A percentile compares a stretch with the other conserved stretches of the same genome.
Conservation (phyloP, 2,329 filamentous ascomycete genomes). For the Stagonosporopsis cucurbitacearum region DNA sequence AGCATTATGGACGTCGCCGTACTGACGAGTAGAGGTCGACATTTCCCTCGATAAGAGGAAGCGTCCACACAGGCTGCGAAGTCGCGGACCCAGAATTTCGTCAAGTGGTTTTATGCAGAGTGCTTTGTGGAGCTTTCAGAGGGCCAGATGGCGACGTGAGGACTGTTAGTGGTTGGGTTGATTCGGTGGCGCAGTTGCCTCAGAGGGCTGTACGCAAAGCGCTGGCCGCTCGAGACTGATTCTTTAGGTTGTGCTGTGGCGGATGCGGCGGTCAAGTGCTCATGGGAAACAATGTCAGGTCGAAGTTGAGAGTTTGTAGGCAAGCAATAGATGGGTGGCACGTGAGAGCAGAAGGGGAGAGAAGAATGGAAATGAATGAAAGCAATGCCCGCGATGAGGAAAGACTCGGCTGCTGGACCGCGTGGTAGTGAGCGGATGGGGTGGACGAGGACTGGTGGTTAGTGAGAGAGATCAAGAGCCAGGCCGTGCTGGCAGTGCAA, state of each 20-base stretch:
- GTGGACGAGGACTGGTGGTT: slow-evolving; percentile 29
- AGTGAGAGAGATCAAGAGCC: slow-evolving; percentile 26
- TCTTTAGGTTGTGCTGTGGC: background rate
- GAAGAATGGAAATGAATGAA: slow-evolving; percentile 36
- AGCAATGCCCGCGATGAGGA: slow-evolving; percentile 19
- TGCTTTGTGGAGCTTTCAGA: background rate
- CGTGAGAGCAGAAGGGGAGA: background rate
- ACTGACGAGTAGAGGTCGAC: slow-evolving; percentile 29
- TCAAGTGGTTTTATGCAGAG: background rate
- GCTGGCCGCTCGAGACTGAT: background rate
- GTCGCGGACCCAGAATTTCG: slow-evolving; percentile 19
- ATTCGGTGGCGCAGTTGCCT: background rate
- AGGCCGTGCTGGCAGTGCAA: slow-evolving; percentile 25
- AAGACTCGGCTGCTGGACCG: slow-evolving; percentile 19
- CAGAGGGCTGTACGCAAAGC: background rate
- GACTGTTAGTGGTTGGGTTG: background rate
- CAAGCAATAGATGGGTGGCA: slow-evolving; percentile 13
- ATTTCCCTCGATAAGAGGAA: slow-evolving; percentile 35
- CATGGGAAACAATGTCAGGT: slow-evolving; percentile 12
- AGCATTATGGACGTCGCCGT: slow-evolving; percentile 32
- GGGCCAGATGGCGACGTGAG: background rate
- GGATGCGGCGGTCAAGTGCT: slow-evolving; percentile 11
- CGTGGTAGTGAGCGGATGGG: slow-evolving; percentile 17
- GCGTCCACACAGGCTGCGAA: slow-evolving; percentile 37
- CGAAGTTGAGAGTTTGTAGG: slow-evolving; percentile 9